These are phyloP conservation scores for Solanum hybrid DNA, from an alignment of 305 asterid species.

Conservation along the genomic window DNA sequence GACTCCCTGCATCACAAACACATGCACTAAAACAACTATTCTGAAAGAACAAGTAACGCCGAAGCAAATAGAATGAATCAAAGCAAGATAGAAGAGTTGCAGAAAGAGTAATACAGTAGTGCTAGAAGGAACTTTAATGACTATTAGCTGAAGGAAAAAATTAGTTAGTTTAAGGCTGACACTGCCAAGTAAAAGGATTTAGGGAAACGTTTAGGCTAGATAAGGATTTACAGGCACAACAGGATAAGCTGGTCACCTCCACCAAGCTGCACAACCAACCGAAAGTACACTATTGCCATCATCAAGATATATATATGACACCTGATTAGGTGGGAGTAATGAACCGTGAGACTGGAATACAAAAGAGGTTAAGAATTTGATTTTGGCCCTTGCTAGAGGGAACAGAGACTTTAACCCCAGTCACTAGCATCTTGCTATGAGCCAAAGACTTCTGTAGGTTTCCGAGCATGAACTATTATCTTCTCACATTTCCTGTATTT, in stretches of 20 bases:
- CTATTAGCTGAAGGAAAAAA: neutral
- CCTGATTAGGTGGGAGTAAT: neutral
- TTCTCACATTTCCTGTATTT: neutral
- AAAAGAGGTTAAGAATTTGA: neutral
- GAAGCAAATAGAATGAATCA: neutral
- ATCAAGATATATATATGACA: neutral
- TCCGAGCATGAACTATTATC: neutral
- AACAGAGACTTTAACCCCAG: neutral
- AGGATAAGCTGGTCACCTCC: neutral
- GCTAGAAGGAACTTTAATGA: neutral
- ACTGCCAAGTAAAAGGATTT: neutral
- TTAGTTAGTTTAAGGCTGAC: neutral
- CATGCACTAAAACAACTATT: neutral
- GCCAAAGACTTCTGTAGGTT: neutral
- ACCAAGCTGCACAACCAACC: neutral
- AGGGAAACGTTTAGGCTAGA: neutral
- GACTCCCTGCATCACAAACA: neutral
- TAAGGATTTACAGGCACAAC: neutral
- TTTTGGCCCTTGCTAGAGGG: neutral
- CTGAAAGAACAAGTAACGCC: neutral
- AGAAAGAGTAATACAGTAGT: neutral
- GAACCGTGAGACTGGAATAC: neutral
- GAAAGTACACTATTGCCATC: neutral
- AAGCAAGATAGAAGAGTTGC: neutral
- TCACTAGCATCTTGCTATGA: neutral